A percentile compares a stretch with the other conserved stretches of the same genome.
phyloP scores from a whole-genome alignment of 208 protist genomes.

The Trypanosomatidae sp. region DNA sequence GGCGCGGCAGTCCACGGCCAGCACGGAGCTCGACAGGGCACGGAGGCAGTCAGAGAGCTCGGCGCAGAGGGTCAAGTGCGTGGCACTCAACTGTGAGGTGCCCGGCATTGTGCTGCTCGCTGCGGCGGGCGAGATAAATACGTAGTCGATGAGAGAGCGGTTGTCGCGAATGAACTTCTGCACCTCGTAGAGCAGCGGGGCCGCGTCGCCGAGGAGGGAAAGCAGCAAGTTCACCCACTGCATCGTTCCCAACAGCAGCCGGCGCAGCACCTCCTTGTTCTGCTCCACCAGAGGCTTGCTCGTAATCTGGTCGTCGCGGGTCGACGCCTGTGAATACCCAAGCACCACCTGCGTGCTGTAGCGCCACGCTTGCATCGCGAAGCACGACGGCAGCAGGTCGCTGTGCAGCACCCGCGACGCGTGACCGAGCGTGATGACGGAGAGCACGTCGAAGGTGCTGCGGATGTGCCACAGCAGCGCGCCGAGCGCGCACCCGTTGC shows the following conservation, averaged over 20 bases:
- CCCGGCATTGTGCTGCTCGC: conserved; percentile 13
- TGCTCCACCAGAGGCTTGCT: conserved; percentile 37
- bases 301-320: conserved; percentile 8
- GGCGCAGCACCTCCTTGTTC: conserved; percentile 66
- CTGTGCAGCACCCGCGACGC: conserved; percentile 59
- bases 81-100: conserved; percentile 32
- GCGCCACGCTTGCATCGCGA: conserved; percentile 66
- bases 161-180: conserved; percentile 60
- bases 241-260: conserved; percentile 45
- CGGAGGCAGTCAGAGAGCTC: conserved; percentile 64
- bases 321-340: conserved; percentile 33
- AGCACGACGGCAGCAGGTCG: conserved; percentile 48
- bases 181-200: conserved; percentile 40
- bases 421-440: conserved; percentile 55
- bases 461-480: conserved; percentile 46
- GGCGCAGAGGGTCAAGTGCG: conserved; percentile 49
- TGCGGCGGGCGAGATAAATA: conserved; percentile 36
- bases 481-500: conserved; percentile 26
- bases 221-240: conserved; percentile 77
- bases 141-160: conserved; percentile 64
- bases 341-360: conserved; percentile 55
- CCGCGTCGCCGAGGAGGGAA: conserved; percentile 45
- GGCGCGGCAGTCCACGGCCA: conserved; percentile 59
- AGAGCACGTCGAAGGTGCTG: conserved; percentile 61
- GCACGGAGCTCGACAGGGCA: conserved; percentile 46